Evolutionary conservation across 1,284 basidiomycete species (phyloP).

Genomic region (Trichosporon coremiiforme): DNA sequence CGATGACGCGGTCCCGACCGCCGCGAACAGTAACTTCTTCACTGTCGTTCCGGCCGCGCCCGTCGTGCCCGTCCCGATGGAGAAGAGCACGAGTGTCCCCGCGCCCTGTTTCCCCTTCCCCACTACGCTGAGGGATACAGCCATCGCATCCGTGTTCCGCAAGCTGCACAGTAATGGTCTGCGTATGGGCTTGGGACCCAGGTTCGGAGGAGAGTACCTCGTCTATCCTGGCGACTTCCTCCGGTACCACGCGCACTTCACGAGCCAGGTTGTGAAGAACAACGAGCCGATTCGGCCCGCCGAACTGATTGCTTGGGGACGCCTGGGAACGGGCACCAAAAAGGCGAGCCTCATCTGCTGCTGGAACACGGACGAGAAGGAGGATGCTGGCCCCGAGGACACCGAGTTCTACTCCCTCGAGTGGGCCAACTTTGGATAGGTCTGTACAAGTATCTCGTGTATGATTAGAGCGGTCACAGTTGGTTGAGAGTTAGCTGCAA

Average conservation of each 20-base stretch:
- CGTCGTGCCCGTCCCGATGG: slow-evolving; percentile 24
- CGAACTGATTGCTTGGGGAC: slow-evolving; percentile 91
- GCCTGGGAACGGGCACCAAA: slow-evolving; percentile 95
- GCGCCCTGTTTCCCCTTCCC: slow-evolving; percentile 37
- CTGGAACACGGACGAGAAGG: slow-evolving; percentile 65
- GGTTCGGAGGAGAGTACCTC: slow-evolving; percentile 91
- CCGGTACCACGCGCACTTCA: slow-evolving; percentile 96
- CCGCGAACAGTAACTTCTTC: slow-evolving; percentile 34
- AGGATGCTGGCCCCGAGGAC: slow-evolving; percentile 25
- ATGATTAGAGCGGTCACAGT: neutral
- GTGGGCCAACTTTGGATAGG: slow-evolving; percentile 85
- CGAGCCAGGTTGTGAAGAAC: slow-evolving; percentile 74
- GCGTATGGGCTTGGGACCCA: slow-evolving; percentile 64
- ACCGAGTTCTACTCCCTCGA: slow-evolving; percentile 81
- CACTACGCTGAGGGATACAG: slow-evolving; percentile 39
- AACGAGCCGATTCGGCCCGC: slow-evolving; percentile 70
- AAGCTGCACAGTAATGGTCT: slow-evolving; percentile 41
- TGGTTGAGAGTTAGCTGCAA: too few relatives aligned
- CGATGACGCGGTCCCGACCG: slow-evolving; percentile 18
- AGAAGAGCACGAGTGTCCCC: slow-evolving; percentile 27
- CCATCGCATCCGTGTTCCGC: slow-evolving; percentile 42
- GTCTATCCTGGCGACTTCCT: slow-evolving; percentile 97
- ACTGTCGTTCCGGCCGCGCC: slow-evolving; percentile 35
- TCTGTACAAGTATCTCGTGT: neutral
- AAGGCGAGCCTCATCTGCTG: slow-evolving; percentile 91